Evolutionary conservation across 768 basidiomycete genomes (phyloP).

Genomic region (Lactarius pseudohatsudake): DNA sequence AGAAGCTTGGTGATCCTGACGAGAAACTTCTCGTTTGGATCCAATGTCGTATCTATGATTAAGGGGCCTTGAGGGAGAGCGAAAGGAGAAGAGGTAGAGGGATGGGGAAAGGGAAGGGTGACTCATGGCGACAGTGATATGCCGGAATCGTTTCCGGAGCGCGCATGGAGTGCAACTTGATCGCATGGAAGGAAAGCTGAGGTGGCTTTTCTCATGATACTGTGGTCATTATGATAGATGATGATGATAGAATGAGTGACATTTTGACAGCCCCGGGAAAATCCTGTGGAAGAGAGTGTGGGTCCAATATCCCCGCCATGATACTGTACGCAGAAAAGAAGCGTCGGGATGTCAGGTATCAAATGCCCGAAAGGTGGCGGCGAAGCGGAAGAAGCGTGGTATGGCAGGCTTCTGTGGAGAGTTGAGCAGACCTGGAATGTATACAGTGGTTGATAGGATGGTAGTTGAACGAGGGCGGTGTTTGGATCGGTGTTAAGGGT

Average conservation of each 20-base stretch:
- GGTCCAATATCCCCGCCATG: not conserved
- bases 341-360: conserved; percentile 2
- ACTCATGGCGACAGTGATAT: not conserved
- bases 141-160: too few relatives aligned
- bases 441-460: too few relatives aligned
- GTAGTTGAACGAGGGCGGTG: too few relatives aligned
- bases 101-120: not conserved
- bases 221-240: too few relatives aligned
- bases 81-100: not conserved
- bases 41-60: not conserved
- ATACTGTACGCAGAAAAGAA: not conserved
- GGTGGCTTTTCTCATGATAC: not conserved
- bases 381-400: not conserved
- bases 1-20: not conserved
- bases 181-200: conserved; percentile 16
- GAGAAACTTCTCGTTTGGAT: conserved; percentile 1
- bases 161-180: not conserved
- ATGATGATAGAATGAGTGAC: not conserved
- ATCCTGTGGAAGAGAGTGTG: not conserved
- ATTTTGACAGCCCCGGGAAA: conserved; percentile 6
- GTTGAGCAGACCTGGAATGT: too few relatives aligned
- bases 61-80: not conserved
- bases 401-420: not conserved
- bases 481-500: not conserved
- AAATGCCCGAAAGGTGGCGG: not conserved